Base-by-base conservation (phyloP, 805 yeast genomes). In the Sporopachydermia quercuum region DNA sequence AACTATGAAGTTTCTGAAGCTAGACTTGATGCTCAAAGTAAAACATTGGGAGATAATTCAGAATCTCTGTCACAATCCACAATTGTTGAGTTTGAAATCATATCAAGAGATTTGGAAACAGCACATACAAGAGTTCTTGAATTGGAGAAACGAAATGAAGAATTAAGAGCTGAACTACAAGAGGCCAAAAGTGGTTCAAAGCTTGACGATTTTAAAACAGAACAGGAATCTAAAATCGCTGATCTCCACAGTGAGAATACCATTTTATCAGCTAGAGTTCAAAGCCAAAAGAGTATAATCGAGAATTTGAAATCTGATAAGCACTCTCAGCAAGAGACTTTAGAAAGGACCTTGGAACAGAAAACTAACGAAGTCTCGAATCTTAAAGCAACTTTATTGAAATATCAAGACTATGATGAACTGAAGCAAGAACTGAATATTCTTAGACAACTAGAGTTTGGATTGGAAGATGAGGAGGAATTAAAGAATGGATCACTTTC, bases 81-180 rank as follows among this genome's bases (percentile, higher is more conserved):
- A 30, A 48, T 54, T 4, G 60, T 55, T 2, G 65, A 78, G 50
- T 61, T 78, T 19, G 84, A 78, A 42, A 61, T 80, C 33, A 65
- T 82, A n/a, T 68, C 77, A 1, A 70, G 83, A 43, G 96, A 87
- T 49, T 70, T 80, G 3, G 91, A 82, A 50, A 57, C 74, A 18
- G 70, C 82, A 36, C 81, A 82, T 48, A 60, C 72, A 40, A 68
- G 91, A 42, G 70, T 76, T 1, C 54, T 73, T 38, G 85, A 79
- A 49, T 67, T 86, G 40, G 94, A 85, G 54, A 71, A 71, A 45
- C 66, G 94, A 43, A 87, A 85, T 50, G 82, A 81, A 50, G 77
- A 78, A 39, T 62, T 86, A 40, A 70, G 84, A 43, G 65, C 74
- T 14, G 80, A 80, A 41, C 55, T 86, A 39, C 71, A 79, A 35